Evolutionary conservation across 164 flowering plant genomes (phyloP), one percentile per base, ranked within the genome.

Genomic region (Tinospora cordifolia): DNA sequence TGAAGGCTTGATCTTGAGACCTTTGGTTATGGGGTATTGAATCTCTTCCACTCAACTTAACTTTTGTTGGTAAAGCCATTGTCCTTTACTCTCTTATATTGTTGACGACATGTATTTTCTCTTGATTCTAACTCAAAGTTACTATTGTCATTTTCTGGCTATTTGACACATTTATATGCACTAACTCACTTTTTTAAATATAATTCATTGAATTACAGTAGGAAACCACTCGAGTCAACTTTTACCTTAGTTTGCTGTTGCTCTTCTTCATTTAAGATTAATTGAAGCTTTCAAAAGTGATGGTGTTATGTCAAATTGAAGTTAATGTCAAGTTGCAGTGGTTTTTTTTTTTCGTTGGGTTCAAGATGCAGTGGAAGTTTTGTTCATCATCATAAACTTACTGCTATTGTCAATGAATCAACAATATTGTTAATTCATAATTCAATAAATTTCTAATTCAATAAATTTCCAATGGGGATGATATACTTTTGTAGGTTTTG

Each of bases 401-500:
- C 12, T 44, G 47, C 14, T 0, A 44, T 44, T 44, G 14, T 9
- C 21, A 54, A 21, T 17, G 24, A 54, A 19, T 54, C 21, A 9
- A 22, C 21, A 19, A 19, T 21, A 54, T 54, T n/a, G 21, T 24
- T 54, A 22, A 17, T 21, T 54, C 60, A 54, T 54, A 54, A 54
- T 22, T 54, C 24, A 54, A 51, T n/a, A n/a, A 54, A 54, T 54
- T 30, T 54, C 8, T 54, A 54, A 54, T 22, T 54, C 24, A 54
- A 51, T n/a, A n/a, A 54, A 54, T 54, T 30, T 54, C 47, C 24
- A 21, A 54, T 54, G 7, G 60, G 9, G 9, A 21, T 54, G 60
- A 21, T 54, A n/a, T 54, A 1, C 60, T 54, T 51, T 12, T 68
- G 38, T 57, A 81, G 83, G 83, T 81, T 81, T 78, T 81, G 83